These are phyloP conservation scores for Laetiporus sulphureus DNA, from an alignment of 1,284 basidiomycete species.

Conservation along the genomic window DNA sequence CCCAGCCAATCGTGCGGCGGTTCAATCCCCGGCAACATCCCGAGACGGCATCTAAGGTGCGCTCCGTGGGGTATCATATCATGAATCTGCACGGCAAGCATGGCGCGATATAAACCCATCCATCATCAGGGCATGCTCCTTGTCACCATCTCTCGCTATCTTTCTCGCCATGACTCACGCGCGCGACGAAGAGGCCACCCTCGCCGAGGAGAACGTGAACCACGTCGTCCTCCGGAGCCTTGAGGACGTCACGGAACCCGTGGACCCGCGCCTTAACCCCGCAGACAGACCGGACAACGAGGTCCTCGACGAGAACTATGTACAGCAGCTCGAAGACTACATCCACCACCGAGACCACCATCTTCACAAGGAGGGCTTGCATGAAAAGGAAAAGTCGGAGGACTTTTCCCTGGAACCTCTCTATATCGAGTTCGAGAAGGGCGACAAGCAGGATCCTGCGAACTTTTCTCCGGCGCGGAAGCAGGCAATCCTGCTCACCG, in stretches of 20 bases:
- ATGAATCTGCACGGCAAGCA: not conserved
- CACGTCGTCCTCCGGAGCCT: slow-evolving; percentile 15
- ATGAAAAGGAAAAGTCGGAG: not conserved
- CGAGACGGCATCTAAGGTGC: no score
- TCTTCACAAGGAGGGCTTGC: slow-evolving; percentile 9
- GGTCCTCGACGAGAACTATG: slow-evolving; percentile 21
- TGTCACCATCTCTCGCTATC: not conserved
- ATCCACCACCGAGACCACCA: slow-evolving; percentile 20
- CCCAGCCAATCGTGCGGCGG: not conserved
- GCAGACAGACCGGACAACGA: slow-evolving; percentile 16
- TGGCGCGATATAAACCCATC: not conserved
- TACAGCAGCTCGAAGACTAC: slow-evolving; percentile 21
- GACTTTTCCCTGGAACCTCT: slow-evolving; percentile 9
- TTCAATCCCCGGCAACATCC: not conserved
- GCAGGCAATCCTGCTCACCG: slow-evolving; percentile 47
- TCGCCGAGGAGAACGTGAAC: slow-evolving; percentile 8
- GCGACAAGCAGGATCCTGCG: slow-evolving; percentile 42
- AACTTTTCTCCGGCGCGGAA: slow-evolving; percentile 41
- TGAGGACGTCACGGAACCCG: slow-evolving; percentile 17
- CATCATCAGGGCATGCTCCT: not conserved
- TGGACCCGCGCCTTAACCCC: slow-evolving; percentile 24
- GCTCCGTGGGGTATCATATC: no score
- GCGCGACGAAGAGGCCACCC: slow-evolving; percentile 16
- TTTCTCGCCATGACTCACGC: slow-evolving; percentile 1
- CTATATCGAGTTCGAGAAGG: slow-evolving; percentile 45